Base-by-base conservation (phyloP, 208 protist genomes). In the Trypanosoma congolense region DNA sequence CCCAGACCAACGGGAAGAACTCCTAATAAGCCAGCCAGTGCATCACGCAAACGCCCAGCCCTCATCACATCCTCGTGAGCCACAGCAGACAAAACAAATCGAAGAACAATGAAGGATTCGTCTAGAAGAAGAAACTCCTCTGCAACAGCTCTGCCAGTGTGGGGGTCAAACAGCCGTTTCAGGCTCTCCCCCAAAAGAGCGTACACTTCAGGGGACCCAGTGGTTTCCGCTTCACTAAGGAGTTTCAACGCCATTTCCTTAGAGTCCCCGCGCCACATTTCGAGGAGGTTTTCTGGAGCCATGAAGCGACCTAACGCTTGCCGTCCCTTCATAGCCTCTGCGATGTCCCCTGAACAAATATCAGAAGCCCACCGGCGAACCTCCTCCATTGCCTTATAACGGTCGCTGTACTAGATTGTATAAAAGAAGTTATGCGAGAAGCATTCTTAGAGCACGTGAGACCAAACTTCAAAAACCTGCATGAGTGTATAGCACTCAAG, bases 141-240 rank as follows among this genome's bases (percentile, higher is more conserved):
- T 29, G 58, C 58, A 29, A 28, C 1, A 19, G 47, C 31, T 26
- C 19, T 36, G 0, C 50, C 25, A 4, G 0, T 2, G 36, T n/a
- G 50, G 8, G 41, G 22, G 6, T 59, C 21, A 16, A 60, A 33
- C 31, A 73, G 57, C 0, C 43, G 41, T 12, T 28, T 56, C 25
- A 92, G 60, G 0, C 44, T 51, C 6, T 44, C 35, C 0, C 73
- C 71, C 2, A 88, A n/a, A 9, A 76, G 42, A 21, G 31, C 52
- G 57, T 81, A 79, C 4, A 92, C 65, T 10, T 88, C 78, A 12
- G n/a, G 38, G 47, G 70, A 74, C n/a, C 46, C 66, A 14, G 75
- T 63, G 2, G 21, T 25, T 38, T 75, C 69, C 21, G 73, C 75
- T 47, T 85, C 80, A 3, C 6, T 30, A 35, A 88, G 56, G 24